Conservation (phyloP, 169 alveolate genomes). For the Babesia sp. region DNA sequence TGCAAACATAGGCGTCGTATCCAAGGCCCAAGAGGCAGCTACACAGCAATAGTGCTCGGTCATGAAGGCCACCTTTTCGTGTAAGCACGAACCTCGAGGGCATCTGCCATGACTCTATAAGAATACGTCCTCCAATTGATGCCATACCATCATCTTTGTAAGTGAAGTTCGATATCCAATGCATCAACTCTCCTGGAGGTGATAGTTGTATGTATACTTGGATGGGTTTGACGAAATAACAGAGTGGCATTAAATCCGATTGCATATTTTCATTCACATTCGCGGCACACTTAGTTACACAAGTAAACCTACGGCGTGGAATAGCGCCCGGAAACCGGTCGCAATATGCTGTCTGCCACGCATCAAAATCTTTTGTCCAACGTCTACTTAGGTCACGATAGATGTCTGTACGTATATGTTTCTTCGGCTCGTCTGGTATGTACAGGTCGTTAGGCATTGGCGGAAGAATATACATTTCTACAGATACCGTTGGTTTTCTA, state of each 20-base stretch:
- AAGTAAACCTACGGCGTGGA: constrained; percentile 47
- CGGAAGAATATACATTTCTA: constrained; percentile 76
- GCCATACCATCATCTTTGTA: constrained; percentile 37
- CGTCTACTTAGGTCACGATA: constrained; percentile 67
- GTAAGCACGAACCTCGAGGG: constrained; percentile 55
- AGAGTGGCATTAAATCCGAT: constrained; percentile 49
- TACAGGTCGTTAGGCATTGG: constrained; percentile 74
- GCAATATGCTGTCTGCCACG: constrained; percentile 76
- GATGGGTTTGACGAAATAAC: constrained; percentile 49
- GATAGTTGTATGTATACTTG: constrained; percentile 50
- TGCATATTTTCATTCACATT: constrained; percentile 12
- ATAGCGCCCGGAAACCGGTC: constrained; percentile 81
- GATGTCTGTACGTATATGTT: constrained; percentile 52
- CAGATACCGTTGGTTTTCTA: constrained; percentile 68
- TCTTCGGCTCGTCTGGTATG: constrained; percentile 64
- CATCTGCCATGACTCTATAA: constrained; percentile 54
- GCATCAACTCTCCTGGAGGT: constrained; percentile 61
- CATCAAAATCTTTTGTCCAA: constrained; percentile 79
- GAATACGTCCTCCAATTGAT: constrained; percentile 13
- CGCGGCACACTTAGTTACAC: constrained; percentile 30
- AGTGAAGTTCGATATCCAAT: constrained; percentile 66
- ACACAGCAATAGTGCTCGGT: constrained; percentile 62
- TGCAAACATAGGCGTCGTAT: constrained; percentile 65
- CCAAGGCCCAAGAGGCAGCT: constrained; percentile 65
- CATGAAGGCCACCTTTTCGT: constrained; percentile 66